Evolutionary conservation across 2,329 filamentous ascomycete genomes (phyloP), one percentile per base, ranked within the genome.

Genomic region (Scedosporium dehoogii): DNA sequence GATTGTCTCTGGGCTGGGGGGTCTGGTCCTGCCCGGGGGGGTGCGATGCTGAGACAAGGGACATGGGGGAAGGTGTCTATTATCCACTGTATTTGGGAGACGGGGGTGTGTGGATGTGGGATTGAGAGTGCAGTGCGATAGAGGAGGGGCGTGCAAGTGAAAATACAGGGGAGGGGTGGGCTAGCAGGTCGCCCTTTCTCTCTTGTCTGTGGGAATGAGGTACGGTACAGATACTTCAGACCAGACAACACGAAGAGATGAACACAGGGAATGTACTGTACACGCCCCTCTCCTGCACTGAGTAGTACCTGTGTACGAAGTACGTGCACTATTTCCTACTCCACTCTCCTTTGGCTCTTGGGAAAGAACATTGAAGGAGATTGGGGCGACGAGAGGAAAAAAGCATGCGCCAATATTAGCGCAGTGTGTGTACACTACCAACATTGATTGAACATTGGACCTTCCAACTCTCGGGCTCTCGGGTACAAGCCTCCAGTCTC

Each of bases 341-440:
- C 33, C 33, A 38, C 33, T 38, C 33, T 38, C 33, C 33, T 38
- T 12, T 38, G 44, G 44, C 16, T 48, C 16, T 6, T n/a, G 44
- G 44, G 44, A 48, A 48, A 5, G n/a, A 18, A 55, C 18, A 23
- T 18, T 55, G 51, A 23, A 12, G 12, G 18, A 55, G 51, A 21
- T 4, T 21, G 48, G 23, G 42, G 18, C n/a, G 44, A 21, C 48
- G 18, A 55, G 51, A 23, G 51, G 18, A 23, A 55, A 55, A 55
- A 55, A 55, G 44, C 51, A 55, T 23, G 51, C 23, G 18, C 51
- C 51, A 55, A 55, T 55, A 55, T 55, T 55, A 55, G 51, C 51
- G 51, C 51, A 55, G 18, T 55, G 51, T 55, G n/a, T n/a, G n/a
- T n/a, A n/a, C n/a, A n/a, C n/a, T n/a, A 27, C 51, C 51, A 55